Evolutionary conservation across 192 early-diverging fungal species (phyloP).

Genomic region (Coemansia sp.): DNA sequence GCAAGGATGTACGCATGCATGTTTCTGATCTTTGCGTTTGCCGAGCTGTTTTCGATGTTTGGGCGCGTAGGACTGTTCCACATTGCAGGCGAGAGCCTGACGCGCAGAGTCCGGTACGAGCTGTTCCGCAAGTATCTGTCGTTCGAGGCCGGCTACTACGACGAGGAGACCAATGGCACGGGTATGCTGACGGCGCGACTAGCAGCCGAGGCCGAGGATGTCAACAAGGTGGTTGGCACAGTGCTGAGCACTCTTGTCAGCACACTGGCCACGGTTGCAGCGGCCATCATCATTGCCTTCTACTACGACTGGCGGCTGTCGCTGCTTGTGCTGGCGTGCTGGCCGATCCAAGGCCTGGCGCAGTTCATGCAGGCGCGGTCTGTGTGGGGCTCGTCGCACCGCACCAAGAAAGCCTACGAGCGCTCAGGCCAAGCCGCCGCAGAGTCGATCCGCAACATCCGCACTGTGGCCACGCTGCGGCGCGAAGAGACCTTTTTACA

Average conservation of each 20-base stretch:
- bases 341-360: constrained; percentile 71
- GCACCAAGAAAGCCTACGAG: constrained; percentile 67
- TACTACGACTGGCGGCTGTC: constrained; percentile 61
- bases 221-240: constrained; percentile 52
- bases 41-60: constrained; percentile 57
- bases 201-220: constrained; percentile 65
- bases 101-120: constrained; percentile 60
- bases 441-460: constrained; percentile 82
- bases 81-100: constrained; percentile 65
- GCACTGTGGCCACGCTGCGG: constrained; percentile 79
- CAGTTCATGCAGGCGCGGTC: constrained; percentile 64
- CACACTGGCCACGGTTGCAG: constrained; percentile 31
- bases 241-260: constrained; percentile 38
- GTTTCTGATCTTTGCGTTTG: constrained; percentile 55
- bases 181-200: constrained; percentile 73
- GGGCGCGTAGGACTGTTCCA: constrained; percentile 59
- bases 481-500: constrained; percentile 56
- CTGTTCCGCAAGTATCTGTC: constrained; percentile 65
- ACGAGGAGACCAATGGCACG: constrained; percentile 64
- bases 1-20: constrained; percentile 41
- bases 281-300: constrained; percentile 56
- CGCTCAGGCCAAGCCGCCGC: constrained; percentile 69
- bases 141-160: constrained; percentile 77
- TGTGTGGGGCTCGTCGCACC: constrained; percentile 44
- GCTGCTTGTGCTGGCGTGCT: constrained; percentile 62